Conservation (phyloP, 2,329 filamentous ascomycete species). For the Sporothrix sp. region DNA sequence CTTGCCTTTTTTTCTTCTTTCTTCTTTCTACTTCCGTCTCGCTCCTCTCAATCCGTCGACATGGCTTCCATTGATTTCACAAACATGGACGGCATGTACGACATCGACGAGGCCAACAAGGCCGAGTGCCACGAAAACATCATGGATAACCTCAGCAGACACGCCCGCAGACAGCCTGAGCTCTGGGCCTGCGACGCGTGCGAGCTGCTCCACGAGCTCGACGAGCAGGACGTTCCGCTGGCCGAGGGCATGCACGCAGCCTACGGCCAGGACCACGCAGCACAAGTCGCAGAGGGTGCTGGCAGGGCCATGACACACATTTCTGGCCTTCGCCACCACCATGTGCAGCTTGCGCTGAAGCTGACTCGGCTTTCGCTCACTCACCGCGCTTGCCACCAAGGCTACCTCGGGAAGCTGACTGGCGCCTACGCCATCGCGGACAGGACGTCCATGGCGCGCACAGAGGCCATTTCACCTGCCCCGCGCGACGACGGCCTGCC, state of each 20-base stretch:
- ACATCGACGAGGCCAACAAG: not conserved
- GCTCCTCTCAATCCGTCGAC: not conserved
- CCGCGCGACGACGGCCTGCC: not conserved
- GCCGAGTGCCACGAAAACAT: not conserved
- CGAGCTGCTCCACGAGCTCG: not conserved
- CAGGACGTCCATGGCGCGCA: not conserved
- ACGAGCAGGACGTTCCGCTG: not conserved
- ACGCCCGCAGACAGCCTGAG: not conserved
- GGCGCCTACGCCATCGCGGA: not conserved
- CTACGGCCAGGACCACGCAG: not conserved
- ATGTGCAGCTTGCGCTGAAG: slow-evolving; percentile 4
- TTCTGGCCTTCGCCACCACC: not conserved
- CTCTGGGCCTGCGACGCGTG: not conserved
- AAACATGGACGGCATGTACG: not conserved
- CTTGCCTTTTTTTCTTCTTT: not conserved
- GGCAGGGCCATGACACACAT: not conserved
- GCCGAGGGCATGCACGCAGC: not conserved
- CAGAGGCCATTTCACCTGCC: not conserved
- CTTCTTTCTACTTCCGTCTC: not conserved
- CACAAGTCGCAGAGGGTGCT: not conserved
- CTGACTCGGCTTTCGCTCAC: not conserved
- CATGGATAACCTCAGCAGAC: not conserved
- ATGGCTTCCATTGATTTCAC: not conserved
- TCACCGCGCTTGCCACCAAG: not conserved
- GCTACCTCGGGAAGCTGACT: not conserved